Base-by-base conservation (phyloP, 2,329 filamentous ascomycete genomes). In the Sporothrix pseudoabietina region DNA sequence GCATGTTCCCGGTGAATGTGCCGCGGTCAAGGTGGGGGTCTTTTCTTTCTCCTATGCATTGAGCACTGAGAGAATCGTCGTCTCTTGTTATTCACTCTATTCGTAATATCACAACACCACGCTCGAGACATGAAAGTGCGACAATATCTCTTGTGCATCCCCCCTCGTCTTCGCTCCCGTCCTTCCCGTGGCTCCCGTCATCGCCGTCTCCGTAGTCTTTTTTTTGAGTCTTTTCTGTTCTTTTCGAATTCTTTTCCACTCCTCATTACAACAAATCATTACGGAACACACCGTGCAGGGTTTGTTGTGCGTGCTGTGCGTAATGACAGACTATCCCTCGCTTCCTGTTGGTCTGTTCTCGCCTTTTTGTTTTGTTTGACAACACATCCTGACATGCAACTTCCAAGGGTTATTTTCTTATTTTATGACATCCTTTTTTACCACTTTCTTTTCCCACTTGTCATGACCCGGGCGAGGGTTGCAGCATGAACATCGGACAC, bases 1-100 rank as follows among this genome's bases (percentile, higher is more conserved):
- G 69, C 26, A 59, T 61, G 54, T 35, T n/a, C 35, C 68, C 35
- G 68, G 52, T 44, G 49, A 57, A 57, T 70, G 52, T 70, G 52
- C 68, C 68, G 68, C 22, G 52, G 7, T 19, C 30, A 54, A 54
- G 35, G 49, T 39, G 49, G 68, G 66, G 66, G 49, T 39, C 30
- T 16, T 52, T 14, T n/a, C 9, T 54, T 5, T 54, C 19, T 32
- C 8, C 4, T 35, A 0, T 5, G 35, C 35, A 35, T 19, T 54
- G 2, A 5, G 22, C 41, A 9, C n/a, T 47, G 41, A 44, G 41
- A 44, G 41, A 44, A 44, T 14, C 41, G 7, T 49, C 41, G 44
- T 26, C 3, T 66, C 30, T 19, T 35, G 44, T 68, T 68, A 30
- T 68, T 52, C 65, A 16, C 26, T 26, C 26, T 52, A 12, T 68